Percentiles rank a stretch among this genome's conserved stretches.
phyloP scores from a whole-genome alignment of 805 yeast species.

The Komagataella populi region DNA sequence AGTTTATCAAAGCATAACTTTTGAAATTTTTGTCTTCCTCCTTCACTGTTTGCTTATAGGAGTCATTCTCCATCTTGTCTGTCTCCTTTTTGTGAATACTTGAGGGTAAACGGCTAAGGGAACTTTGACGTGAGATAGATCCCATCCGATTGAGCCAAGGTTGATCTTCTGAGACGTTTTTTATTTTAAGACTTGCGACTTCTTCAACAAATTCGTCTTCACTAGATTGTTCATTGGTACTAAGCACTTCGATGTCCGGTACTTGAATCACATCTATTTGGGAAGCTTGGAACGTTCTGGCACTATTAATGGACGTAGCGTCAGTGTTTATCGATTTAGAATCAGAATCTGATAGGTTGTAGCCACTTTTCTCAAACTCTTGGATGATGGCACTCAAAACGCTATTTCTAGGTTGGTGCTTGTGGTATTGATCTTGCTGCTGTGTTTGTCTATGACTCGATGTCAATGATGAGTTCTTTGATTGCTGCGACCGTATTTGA shows the following conservation, averaged over 20 bases:
- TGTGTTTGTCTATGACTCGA: background rate
- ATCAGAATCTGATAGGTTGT: background rate
- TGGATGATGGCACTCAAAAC: background rate
- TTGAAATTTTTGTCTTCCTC: background rate
- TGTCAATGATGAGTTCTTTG: background rate
- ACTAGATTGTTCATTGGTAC: background rate
- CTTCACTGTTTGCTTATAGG: background rate
- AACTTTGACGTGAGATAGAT: background rate
- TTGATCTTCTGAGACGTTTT: background rate
- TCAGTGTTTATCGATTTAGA: background rate
- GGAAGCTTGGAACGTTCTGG: background rate
- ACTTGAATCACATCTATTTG: background rate
- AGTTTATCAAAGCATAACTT: background rate
- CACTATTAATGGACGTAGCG: background rate
- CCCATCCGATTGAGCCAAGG: background rate
- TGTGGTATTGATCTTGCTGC: background rate
- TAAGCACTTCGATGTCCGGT: background rate
- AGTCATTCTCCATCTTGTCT: background rate
- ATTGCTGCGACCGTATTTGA: background rate
- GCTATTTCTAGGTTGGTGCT: background rate
- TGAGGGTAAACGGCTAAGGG: background rate
- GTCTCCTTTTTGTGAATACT: background rate
- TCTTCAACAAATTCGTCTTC: background rate
- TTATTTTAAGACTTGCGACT: background rate
- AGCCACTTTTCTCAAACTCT: background rate